Evolutionary conservation across 768 basidiomycete genomes (phyloP).

Genomic region (Amanita molliuscula): DNA sequence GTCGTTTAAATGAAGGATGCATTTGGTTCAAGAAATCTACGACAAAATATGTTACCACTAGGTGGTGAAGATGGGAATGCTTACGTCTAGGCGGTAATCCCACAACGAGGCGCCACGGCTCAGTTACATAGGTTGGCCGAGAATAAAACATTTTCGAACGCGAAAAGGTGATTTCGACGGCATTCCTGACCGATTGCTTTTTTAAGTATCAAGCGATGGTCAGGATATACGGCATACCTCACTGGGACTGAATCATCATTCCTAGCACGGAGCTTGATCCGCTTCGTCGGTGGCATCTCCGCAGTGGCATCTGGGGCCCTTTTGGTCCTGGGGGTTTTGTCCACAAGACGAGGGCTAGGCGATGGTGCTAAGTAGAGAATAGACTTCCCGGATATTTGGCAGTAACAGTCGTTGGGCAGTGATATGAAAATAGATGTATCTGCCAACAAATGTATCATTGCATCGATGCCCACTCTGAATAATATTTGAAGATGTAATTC

Average conservation of each 20-base stretch:
- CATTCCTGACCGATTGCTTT: conserved; percentile 19
- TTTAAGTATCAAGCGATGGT: neutral
- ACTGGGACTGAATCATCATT: neutral
- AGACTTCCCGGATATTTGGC: conserved; percentile 73
- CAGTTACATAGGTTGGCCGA: conserved; percentile 41
- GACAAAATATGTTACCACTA: neutral
- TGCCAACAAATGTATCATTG: conserved; percentile 70
- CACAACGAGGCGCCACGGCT: conserved; percentile 38
- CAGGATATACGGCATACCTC: neutral
- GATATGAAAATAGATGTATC: conserved; percentile 67
- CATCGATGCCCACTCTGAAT: conserved; percentile 65
- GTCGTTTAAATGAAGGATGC: conserved; percentile 29
- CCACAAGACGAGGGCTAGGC: conserved; percentile 13
- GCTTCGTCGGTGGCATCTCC: neutral
- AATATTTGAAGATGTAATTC: neutral
- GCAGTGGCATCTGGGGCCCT: neutral
- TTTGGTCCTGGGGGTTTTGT: neutral
- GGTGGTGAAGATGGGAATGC: conserved; percentile 12
- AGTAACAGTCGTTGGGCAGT: conserved; percentile 75
- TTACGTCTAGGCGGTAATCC: conserved; percentile 64
- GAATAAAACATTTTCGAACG: conserved; percentile 62
- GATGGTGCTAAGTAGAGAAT: conserved; percentile 29
- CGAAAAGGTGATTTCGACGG: conserved; percentile 40
- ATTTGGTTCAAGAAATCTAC: conserved; percentile 62
- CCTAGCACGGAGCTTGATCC: neutral